Evolutionary conservation across 352 stramenopile genomes (phyloP), one percentile per base, ranked within the genome.

Genomic region (Phytophthora aleatoria): DNA sequence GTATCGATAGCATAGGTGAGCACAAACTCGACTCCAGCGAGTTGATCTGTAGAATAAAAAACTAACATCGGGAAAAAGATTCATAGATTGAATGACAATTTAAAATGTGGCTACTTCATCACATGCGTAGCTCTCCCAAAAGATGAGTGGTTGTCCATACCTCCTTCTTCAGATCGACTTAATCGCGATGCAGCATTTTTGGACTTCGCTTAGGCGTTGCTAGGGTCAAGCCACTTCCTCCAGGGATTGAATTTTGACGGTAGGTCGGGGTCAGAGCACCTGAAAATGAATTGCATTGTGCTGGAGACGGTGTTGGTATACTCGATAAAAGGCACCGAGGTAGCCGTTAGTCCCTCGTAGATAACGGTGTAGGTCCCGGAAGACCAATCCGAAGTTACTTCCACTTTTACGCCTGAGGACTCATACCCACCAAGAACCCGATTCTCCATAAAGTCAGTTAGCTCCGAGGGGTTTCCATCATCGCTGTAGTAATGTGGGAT

Each of bases 211-310:
- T 33, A 49, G 3, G 20, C 15, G 12, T 28, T 33, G 27, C 8
- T 36, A 4, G 44, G 44, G 10, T 36, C 44, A 36, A 50, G 27
- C 24, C 44, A 50, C 44, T 16, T 10, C 26, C 12, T 50, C 24
- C 44, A 50, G 9, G 44, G 27, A 24, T 20, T 50, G 44, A 50
- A 36, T 6, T 20, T 36, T 4, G 43, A 13, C 43, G n/a, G 5
- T 27, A 47, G 15, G n/a, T 50, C 43, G 13, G 43, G 12, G 2
- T 12, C n/a, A 15, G 44, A 50, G 26, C 24, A n/a, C 12, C 10
- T 33, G 44, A 50, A 50, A 5, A 10, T 50, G 11, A 50, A 50
- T 20, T 50, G 44, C 24, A 50, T 50, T n/a, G 26, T 15, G 44
- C 6, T 47, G 11, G 12, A 69, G 39, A 44, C 13, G 13, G n/a